These are phyloP conservation scores for Saururus chinensis DNA, from an alignment of 164 flowering plant species.

Conservation along the genomic window DNA sequence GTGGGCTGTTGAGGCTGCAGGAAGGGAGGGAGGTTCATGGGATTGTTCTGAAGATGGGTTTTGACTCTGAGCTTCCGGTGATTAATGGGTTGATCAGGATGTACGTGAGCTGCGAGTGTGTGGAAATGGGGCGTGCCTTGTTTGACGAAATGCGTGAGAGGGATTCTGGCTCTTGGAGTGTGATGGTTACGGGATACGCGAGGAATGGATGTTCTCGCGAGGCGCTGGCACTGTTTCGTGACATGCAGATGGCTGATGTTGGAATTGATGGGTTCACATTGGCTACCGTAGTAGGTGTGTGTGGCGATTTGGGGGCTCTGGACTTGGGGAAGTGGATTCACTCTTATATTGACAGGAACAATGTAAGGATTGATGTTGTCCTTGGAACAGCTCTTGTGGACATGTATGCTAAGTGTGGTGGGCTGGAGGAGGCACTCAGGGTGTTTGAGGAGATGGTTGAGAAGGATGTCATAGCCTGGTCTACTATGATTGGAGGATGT, in stretches of 20 bases:
- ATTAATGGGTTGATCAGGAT: slow-evolving; percentile 9
- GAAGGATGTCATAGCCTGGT: slow-evolving; percentile 16
- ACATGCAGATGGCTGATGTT: slow-evolving; percentile 12
- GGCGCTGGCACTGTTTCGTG: slow-evolving; percentile 14
- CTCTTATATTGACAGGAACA: slow-evolving; percentile 10
- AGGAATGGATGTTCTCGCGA: slow-evolving; percentile 5
- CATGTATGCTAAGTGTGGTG: slow-evolving; percentile 19
- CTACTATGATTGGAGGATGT: slow-evolving; percentile 16
- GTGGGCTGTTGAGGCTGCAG: slow-evolving; percentile 5
- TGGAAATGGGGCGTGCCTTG: slow-evolving; percentile 5
- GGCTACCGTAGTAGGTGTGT: slow-evolving; percentile 12
- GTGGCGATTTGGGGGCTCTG: slow-evolving; percentile 17
- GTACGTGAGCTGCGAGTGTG: slow-evolving; percentile 4
- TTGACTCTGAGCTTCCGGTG: slow-evolving; percentile 8
- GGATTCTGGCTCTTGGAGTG: slow-evolving; percentile 15
- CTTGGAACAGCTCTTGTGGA: slow-evolving; percentile 15
- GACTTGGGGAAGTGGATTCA: slow-evolving; percentile 18
- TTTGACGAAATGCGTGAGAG: slow-evolving; percentile 16
- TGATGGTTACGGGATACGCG: slow-evolving; percentile 17
- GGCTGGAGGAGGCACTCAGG: slow-evolving; percentile 8
- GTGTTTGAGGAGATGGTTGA: slow-evolving; percentile 11
- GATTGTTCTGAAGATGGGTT: slow-evolving; percentile 10
- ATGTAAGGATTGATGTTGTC: slow-evolving; percentile 7
- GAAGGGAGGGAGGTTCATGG: slow-evolving; percentile 10
- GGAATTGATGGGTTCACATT: slow-evolving; percentile 12